Conservation (phyloP, 768 basidiomycete species). For the Leucocoprinus sp. region DNA sequence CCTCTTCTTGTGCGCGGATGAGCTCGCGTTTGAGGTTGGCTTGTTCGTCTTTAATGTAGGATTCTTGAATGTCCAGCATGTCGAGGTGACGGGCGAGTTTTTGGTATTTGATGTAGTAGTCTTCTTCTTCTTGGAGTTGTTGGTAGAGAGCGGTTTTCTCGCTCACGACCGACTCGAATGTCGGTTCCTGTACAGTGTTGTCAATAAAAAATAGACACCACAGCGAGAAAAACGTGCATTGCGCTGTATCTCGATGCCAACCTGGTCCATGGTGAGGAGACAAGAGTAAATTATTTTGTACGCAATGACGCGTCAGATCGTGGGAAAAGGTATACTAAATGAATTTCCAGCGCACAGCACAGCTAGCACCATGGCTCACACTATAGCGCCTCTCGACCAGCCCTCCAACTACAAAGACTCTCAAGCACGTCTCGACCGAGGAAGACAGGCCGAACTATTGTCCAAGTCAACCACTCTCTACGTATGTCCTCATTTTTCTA, state of each 20-base stretch:
- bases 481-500: too few relatives aligned
- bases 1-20: constrained; percentile 97
- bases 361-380: constrained; percentile 62
- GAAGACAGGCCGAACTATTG: constrained; percentile 73
- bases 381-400: constrained; percentile 79
- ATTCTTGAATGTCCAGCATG: constrained; percentile 89
- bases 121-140: constrained; percentile 88
- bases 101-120: constrained; percentile 96
- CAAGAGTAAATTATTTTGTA: constrained; percentile 18
- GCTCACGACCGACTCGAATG: constrained; percentile 78
- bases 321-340: constrained; percentile 7
- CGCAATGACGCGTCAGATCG: constrained; percentile 41
- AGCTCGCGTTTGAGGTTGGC: constrained; percentile 96
- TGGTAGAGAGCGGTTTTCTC: constrained; percentile 86
- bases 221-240: constrained; percentile 41
- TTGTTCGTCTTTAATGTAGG: constrained; percentile 98
- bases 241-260: constrained; percentile 78
- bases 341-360: background rate
- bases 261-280: constrained; percentile 67
- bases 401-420: constrained; percentile 98
- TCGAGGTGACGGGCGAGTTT: constrained; percentile 91
- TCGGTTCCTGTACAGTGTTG: constrained; percentile 63
- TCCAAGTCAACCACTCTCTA: constrained; percentile 84
- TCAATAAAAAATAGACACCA: background rate
- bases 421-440: constrained; percentile 70